Percentiles rank a stretch among this genome's conserved stretches.
phyloP scores from a whole-genome alignment of 345 rosid species.

The Hibiscus trionum region DNA sequence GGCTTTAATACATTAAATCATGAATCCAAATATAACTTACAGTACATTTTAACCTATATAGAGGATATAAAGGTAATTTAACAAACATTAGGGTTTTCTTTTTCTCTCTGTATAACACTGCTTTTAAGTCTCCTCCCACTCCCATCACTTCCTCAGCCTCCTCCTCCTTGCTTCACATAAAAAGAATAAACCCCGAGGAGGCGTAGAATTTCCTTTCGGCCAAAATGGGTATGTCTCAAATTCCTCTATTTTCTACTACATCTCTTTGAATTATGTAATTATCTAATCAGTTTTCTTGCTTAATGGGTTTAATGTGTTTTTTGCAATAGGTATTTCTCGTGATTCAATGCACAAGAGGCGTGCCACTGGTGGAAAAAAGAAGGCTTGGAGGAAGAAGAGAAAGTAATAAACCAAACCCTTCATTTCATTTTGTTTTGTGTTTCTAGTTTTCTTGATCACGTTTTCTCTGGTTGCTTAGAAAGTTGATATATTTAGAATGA shows the following conservation, averaged over 20 bases:
- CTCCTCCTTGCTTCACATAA: not conserved
- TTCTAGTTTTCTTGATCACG: not conserved
- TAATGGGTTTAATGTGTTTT: not conserved
- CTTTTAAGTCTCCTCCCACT: not conserved
- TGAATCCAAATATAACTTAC: not conserved
- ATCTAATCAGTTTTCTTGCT: not conserved
- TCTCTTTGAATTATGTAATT: not conserved
- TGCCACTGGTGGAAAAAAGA: slow-evolving; percentile 89
- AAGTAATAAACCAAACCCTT: slow-evolving; percentile 28
- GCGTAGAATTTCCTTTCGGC: not conserved
- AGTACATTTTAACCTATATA: not conserved
- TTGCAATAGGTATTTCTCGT: slow-evolving; percentile 62
- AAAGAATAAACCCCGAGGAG: not conserved
- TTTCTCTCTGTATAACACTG: not conserved
- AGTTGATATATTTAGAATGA: not conserved
- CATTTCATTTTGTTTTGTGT: not conserved
- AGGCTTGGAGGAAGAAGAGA: slow-evolving; percentile 94
- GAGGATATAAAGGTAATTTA: not conserved
- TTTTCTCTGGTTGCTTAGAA: not conserved
- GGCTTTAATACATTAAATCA: not conserved
- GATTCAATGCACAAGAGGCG: slow-evolving; percentile 93
- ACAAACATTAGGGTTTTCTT: not conserved
- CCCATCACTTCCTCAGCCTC: not conserved
- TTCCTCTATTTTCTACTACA: not conserved
- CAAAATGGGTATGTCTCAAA: not conserved